A percentile compares a stretch with the other conserved stretches of the same genome.
Conservation (phyloP, 2,329 filamentous ascomycete genomes). For the Paradendryphiella salina region DNA sequence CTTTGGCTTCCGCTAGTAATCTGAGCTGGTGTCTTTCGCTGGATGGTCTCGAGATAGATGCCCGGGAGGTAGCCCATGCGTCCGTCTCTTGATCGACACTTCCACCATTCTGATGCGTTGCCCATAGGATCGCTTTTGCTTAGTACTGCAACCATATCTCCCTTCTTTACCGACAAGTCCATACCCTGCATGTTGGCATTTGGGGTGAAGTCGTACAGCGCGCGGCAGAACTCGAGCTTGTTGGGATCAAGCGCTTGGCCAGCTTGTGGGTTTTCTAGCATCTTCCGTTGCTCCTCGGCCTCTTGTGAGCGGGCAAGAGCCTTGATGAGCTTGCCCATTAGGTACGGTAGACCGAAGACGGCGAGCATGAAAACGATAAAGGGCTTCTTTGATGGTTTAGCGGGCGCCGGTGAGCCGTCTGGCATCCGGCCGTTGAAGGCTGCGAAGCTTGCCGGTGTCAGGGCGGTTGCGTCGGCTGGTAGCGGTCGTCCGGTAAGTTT, state of each 20-base stretch:
- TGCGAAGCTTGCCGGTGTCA: slow-evolving; percentile 90
- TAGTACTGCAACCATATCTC: slow-evolving; percentile 91
- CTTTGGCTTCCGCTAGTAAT: slow-evolving; percentile 50
- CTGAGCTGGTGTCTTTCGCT: slow-evolving; percentile 56
- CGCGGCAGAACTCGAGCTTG: slow-evolving; percentile 94
- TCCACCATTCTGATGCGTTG: slow-evolving; percentile 95
- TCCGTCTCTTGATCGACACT: slow-evolving; percentile 86
- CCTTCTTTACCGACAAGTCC: slow-evolving; percentile 90
- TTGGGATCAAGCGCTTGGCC: slow-evolving; percentile 71
- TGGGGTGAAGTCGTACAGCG: slow-evolving; percentile 91
- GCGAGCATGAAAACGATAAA: slow-evolving; percentile 94
- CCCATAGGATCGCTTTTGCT: slow-evolving; percentile 91
- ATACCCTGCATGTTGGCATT: slow-evolving; percentile 71
- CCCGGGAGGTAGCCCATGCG: slow-evolving; percentile 88
- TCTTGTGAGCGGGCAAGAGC: slow-evolving; percentile 81
- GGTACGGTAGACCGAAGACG: slow-evolving; percentile 91
- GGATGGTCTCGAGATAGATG: slow-evolving; percentile 81
- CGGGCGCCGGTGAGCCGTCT: slow-evolving; percentile 65
- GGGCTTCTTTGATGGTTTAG: slow-evolving; percentile 87
- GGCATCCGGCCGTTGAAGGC: slow-evolving; percentile 75
- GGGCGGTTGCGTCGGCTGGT: slow-evolving; percentile 80
- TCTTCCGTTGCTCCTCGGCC: slow-evolving; percentile 70
- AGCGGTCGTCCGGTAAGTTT: slow-evolving; percentile 90
- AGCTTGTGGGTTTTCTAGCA: slow-evolving; percentile 55
- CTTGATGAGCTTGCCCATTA: slow-evolving; percentile 95